Evolutionary conservation across 1,284 basidiomycete species (phyloP), one percentile per base, ranked within the genome.

Genomic region (Spongispora temasekensis): DNA sequence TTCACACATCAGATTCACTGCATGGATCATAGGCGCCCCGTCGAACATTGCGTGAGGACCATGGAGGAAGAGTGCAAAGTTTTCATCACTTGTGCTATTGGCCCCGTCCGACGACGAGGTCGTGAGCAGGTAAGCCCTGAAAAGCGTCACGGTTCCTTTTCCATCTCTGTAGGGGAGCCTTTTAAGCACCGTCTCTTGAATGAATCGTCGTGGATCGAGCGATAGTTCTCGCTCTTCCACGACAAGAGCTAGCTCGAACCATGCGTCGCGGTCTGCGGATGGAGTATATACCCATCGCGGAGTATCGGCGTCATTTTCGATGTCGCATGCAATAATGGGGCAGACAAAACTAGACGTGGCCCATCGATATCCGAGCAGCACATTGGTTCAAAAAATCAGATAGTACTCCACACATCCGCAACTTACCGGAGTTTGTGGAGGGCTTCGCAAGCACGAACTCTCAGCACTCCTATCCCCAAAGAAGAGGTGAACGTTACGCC

Each of bases 341-440:
- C 37, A 40, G n/a, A 40, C 37, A 19, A 46, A 46, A 4, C 23
- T 46, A 34, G 32, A n/a, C n/a, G n/a, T n/a, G n/a, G n/a, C n/a
- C n/a, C n/a, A n/a, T n/a, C n/a, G n/a, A n/a, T n/a, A n/a, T n/a
- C n/a, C n/a, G n/a, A n/a, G n/a, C n/a, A n/a, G n/a, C n/a, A n/a
- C n/a, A n/a, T n/a, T n/a, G n/a, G n/a, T n/a, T n/a, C n/a, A n/a
- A n/a, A n/a, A n/a, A n/a, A n/a, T n/a, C n/a, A n/a, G n/a, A n/a
- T n/a, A n/a, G n/a, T n/a, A n/a, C n/a, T n/a, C n/a, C n/a, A n/a
- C n/a, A n/a, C n/a, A n/a, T n/a, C n/a, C n/a, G n/a, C n/a, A n/a
- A 19, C 59, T 56, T 52, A 70, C 67, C 67, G 64, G 34, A 68
- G 67, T 50, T 68, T 68, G 15, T 66, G 34, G 32, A 68, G 58